Evolutionary conservation across 306 rosid genomes (phyloP).

Genomic region (Neltuma alba): DNA sequence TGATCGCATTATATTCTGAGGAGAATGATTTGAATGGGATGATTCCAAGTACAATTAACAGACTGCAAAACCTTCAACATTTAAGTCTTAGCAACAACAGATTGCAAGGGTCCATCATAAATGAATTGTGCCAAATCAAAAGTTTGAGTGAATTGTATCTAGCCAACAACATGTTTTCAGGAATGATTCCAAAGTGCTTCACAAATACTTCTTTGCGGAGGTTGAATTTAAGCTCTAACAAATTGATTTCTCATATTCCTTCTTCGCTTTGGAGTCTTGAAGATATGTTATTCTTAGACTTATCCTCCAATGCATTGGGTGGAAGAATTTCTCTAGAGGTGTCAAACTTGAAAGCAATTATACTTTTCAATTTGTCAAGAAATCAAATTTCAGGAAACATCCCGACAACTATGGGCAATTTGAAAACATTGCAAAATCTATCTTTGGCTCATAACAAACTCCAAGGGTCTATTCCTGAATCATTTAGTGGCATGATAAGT

Average conservation of each 20-base stretch:
- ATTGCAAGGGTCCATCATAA: background rate
- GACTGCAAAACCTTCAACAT: background rate
- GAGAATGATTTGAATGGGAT: background rate
- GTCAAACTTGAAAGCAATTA: background rate
- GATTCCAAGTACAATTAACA: background rate
- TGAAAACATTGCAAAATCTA: background rate
- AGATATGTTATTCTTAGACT: background rate
- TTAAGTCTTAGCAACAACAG: background rate
- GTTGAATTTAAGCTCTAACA: background rate
- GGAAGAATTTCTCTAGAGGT: background rate
- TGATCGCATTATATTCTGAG: background rate
- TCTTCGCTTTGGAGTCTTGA: background rate
- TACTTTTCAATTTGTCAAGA: background rate
- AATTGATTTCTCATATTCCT: background rate
- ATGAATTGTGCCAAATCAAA: background rate
- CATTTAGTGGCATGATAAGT: background rate
- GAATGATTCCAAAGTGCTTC: background rate
- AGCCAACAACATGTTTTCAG: background rate
- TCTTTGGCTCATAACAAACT: conserved; percentile 5
- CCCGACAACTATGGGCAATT: background rate
- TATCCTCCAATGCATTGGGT: background rate
- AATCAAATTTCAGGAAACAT: conserved; percentile 2
- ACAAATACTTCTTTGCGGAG: background rate
- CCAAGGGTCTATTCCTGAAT: background rate
- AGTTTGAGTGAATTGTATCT: background rate